A percentile compares a stretch with the other conserved stretches of the same genome.
Conservation (phyloP, 331 rosid species). For the Rhamnella rubrinervis region DNA sequence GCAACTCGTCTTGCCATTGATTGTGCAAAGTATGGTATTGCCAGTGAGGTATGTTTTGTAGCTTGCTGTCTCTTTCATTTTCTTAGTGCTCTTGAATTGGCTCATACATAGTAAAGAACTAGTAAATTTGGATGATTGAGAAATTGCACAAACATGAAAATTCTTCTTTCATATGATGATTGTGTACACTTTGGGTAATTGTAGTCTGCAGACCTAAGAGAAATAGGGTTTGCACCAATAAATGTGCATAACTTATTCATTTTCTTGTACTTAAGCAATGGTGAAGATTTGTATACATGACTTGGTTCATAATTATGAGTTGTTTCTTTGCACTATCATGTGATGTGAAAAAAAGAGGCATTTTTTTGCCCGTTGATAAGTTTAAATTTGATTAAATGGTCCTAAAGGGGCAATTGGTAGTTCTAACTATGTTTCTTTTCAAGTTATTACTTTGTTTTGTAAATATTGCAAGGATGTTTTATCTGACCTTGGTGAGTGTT, state of each 20-base stretch:
- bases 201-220: too few relatives aligned
- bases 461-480: neutral
- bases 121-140: neutral
- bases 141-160: neutral
- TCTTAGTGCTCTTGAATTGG: conserved; percentile 9
- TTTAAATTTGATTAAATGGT: too few relatives aligned
- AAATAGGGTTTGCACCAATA: too few relatives aligned
- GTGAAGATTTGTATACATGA: too few relatives aligned
- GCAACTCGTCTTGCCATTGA: conserved; percentile 99
- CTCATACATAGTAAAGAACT: neutral
- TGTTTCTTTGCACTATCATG: too few relatives aligned
- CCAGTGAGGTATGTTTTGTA: conserved; percentile 72
- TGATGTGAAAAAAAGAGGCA: too few relatives aligned
- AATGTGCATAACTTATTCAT: too few relatives aligned
- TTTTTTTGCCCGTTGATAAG: too few relatives aligned
- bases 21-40: conserved; percentile 98
- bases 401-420: too few relatives aligned
- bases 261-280: too few relatives aligned
- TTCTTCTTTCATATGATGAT: neutral
- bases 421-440: too few relatives aligned
- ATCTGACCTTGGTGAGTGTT: neutral
- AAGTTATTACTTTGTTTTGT: neutral
- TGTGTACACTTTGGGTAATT: neutral
- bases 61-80: conserved; percentile 12
- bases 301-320: too few relatives aligned